A percentile compares a stretch with the other conserved stretches of the same genome.
phyloP scores from a whole-genome alignment of 306 rosid genomes.

The Quillaja saponaria region DNA sequence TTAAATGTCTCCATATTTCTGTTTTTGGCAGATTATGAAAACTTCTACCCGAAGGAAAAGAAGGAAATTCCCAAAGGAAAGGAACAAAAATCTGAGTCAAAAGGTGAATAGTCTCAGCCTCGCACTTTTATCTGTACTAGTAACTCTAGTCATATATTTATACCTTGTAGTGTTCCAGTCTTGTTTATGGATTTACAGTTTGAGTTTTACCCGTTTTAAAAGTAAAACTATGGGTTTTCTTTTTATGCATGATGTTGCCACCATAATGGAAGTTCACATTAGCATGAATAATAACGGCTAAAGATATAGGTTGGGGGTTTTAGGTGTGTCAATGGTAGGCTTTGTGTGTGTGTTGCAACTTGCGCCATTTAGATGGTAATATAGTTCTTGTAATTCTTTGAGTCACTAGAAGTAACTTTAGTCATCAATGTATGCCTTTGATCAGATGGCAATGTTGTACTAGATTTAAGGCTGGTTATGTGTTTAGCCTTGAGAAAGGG shows the following conservation, averaged over 20 bases:
- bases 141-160: background rate
- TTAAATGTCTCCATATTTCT: background rate
- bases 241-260: no score
- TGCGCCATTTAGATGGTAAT: background rate
- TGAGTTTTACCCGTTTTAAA: no score
- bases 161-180: background rate
- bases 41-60: slow-evolving; percentile 84
- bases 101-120: slow-evolving; percentile 46
- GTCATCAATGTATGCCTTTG: no score
- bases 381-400: no score
- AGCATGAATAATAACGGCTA: background rate
- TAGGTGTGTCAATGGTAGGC: background rate
- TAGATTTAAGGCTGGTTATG: background rate
- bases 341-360: background rate
- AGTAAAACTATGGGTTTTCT: no score
- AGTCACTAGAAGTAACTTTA: no score
- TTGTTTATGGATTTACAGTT: no score
- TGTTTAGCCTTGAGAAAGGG: background rate
- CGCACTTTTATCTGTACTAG: background rate
- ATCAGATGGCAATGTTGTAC: no score
- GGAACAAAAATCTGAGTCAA: slow-evolving; percentile 70
- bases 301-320: no score
- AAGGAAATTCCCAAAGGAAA: slow-evolving; percentile 77
- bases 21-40: slow-evolving; percentile 70
- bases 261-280: no score